Percentiles rank a stretch among this genome's conserved stretches.
These are phyloP conservation scores for Pogostemon cablin DNA, from an alignment of 257 asterid genomes.

Conservation along the genomic window DNA sequence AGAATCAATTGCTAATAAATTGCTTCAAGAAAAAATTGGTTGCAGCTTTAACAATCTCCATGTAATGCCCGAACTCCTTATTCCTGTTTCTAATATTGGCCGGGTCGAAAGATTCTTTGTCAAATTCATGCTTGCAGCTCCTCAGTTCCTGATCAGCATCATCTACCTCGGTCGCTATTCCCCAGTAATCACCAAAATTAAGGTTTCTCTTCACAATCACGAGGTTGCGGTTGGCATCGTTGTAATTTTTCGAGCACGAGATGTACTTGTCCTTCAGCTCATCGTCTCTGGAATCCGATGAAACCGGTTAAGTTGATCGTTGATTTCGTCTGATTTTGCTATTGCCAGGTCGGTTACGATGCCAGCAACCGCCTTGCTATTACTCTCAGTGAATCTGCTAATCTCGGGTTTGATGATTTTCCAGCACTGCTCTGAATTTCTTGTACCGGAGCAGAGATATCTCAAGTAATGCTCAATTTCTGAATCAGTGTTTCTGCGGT, in stretches of 20 bases:
- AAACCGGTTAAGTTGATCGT: conserved; percentile 11
- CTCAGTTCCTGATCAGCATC: conserved; percentile 31
- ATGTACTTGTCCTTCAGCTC: conserved; percentile 23
- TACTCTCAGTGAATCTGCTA: conserved; percentile 7
- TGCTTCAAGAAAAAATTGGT: not conserved
- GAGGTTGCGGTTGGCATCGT: conserved; percentile 34
- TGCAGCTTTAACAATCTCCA: conserved; percentile 31
- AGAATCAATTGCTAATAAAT: too few species aligned
- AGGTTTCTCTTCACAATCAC: not conserved
- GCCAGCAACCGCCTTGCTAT: conserved; percentile 1
- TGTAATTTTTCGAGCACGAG: conserved; percentile 38
- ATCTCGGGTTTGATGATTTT: conserved; percentile 23
- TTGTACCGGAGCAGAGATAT: conserved; percentile 31
- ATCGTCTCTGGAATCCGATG: conserved; percentile 9
- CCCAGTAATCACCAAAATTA: not conserved
- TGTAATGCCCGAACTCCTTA: conserved; percentile 30
- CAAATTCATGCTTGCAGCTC: conserved; percentile 29
- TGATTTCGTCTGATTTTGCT: conserved; percentile 16
- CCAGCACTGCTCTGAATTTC: conserved; percentile 19
- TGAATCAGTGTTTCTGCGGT: not conserved
- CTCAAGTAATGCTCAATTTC: not conserved
- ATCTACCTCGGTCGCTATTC: not conserved
- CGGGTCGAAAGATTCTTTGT: conserved; percentile 26
- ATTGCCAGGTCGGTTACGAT: conserved; percentile 31
- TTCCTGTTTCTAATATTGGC: conserved; percentile 33